phyloP scores from a whole-genome alignment of 441 rosid species.

The Gossypium gossypioides region DNA sequence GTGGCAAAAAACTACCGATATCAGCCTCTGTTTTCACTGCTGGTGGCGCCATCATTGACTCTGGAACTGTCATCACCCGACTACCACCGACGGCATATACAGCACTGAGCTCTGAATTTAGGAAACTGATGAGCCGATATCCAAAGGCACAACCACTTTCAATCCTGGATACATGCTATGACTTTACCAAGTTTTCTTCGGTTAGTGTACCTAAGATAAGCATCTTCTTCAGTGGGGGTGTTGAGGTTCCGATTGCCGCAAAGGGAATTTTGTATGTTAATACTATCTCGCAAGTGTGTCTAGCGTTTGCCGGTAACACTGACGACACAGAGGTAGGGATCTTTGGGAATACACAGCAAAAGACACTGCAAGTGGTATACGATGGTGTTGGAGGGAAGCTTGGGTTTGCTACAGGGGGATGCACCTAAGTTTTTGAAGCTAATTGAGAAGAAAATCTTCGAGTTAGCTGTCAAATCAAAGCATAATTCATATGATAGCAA shows the following conservation, averaged over 20 bases:
- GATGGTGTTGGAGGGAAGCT: constrained; percentile 47
- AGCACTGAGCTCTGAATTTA: constrained; percentile 32
- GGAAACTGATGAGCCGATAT: constrained; percentile 41
- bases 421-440: constrained; percentile 16
- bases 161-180: constrained; percentile 75
- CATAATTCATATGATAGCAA: not conserved
- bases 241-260: constrained; percentile 29
- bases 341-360: constrained; percentile 69
- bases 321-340: constrained; percentile 38
- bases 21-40: constrained; percentile 34
- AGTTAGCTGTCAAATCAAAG: not conserved
- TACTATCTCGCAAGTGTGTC: constrained; percentile 40
- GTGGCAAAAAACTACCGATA: constrained; percentile 34
- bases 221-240: constrained; percentile 36
- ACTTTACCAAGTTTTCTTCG: constrained; percentile 32
- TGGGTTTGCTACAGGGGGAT: constrained; percentile 64
- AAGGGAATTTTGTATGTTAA: constrained; percentile 31
- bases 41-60: constrained; percentile 42
- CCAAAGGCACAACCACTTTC: constrained; percentile 37
- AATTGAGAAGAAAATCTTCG: not conserved
- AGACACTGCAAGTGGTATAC: constrained; percentile 54
- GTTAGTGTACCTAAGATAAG: constrained; percentile 38
- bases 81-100: constrained; percentile 45
- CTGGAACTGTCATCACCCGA: constrained; percentile 61
- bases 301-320: constrained; percentile 62